Evolutionary conservation across 2,329 filamentous ascomycete genomes (phyloP), one percentile per base, ranked within the genome.

Genomic region (Rutstroemia sp.): DNA sequence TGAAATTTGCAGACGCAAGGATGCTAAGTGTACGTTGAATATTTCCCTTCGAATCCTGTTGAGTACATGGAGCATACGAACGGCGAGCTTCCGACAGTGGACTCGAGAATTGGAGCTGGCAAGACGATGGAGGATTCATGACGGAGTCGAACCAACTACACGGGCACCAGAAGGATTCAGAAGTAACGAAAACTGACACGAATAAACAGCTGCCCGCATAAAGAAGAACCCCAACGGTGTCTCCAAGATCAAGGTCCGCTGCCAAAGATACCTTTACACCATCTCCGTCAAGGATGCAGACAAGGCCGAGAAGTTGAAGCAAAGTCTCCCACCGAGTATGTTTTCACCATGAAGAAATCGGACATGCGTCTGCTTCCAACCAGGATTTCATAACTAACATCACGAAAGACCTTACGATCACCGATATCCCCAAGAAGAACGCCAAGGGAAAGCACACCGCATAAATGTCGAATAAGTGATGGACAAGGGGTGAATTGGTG

Each of bases 171-270:
- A 9, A 45, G 10, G n/a, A 34, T 25, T 14, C 8, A 21, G 36
- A 49, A n/a, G 5, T 5, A 40, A 40, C 4, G 34, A 45, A 52
- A 56, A 57, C 58, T 66, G 59, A 65, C 53, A n/a, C 25, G 44
- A 48, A 36, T 45, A 60, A 70, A 63, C 70, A 92, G 88, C 88
- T 78, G 88, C 88, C 73, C 86, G 88, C 76, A 90, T 92, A 83
- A 92, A 97, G 91, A 94, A 95, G 84, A 95, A 87, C 49, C 86
- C 88, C 80, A 80, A 81, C 73, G 83, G 87, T 75, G 87, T 92
- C 83, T 92, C 94, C 87, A 99, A 99, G 88, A 97, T 99, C 91
- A 99, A 99, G 90, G 92, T 99, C 84, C 90, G 94, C 78, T 97
- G 94, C 88, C 83, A 89, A 76, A 85, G 86, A 73, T 86, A 94